Evolutionary conservation across 805 yeast genomes (phyloP), one percentile per base, ranked within the genome.

Genomic region (Hanseniaspora nectarophila): DNA sequence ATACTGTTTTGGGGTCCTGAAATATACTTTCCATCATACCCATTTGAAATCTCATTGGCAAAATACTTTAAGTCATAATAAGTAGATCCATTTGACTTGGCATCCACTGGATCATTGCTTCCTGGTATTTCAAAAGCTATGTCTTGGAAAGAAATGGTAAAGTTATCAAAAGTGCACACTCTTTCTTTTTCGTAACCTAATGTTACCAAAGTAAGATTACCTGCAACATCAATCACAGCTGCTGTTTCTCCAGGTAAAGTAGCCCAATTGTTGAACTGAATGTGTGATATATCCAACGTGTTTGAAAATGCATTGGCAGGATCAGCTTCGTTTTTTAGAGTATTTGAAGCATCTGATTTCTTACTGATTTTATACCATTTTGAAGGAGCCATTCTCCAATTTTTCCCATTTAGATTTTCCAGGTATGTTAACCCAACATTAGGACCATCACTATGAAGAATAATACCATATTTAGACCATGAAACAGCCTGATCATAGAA

Each of bases 381-480:
- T 6, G 67, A 64, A 2, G 63, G 61, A 32, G 88, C 85, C 55
- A 88, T 70, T 57, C 80, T 79, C 97, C 97, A 90, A 43, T 73
- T 66, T 32, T 73, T 71, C 1, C 96, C 97, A 62, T 85, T 82
- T 13, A 77, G 65, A 54, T 87, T 79, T 58, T 82, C 89, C 54
- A 87, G 61, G 64, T 82, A 80, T 0, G 94, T 81, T 54, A 85
- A 67, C 45, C 70, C 68, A 21, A 86, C 60, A 44, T 65, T 65
- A 35, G 57, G 60, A 37, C 71, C 66, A 52, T 75, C 72, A 6
- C 78, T 68, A 58, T 82, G 86, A 1, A 95, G 95, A 31, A 89
- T 75, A 58, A 86, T 78, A 13, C 96, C 96, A 57, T 81, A 83
- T 57, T 80, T 77, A 10, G 94, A 84, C 95, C 95, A 87, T 10